Evolutionary conservation across 73 alveolate genomes (phyloP), one percentile per base, ranked within the genome.

Genomic region (Uronychia setigera): DNA sequence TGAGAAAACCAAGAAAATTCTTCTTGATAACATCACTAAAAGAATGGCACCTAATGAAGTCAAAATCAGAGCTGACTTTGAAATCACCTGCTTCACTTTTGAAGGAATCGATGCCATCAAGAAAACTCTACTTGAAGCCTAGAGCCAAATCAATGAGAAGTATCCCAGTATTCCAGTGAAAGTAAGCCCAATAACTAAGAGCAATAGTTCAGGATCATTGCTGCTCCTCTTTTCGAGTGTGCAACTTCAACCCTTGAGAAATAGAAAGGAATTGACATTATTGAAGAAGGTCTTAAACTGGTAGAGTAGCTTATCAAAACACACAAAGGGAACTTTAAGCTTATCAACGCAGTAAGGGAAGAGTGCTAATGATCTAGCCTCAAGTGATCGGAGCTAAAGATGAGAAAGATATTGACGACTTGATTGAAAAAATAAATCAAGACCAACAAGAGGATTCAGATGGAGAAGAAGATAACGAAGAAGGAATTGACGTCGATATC

Each of bases 71-170:
- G 90, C 95, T 82, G 98, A 93, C 76, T 97, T 97, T 78, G 96
- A 92, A 77, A 84, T 97, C 59, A 92, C 92, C 30, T 95, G 99
- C 89, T 90, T 88, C 87, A 92, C 91, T 27, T 95, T 85, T 76
- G 98, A 95, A 58, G 99, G 99, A 74, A 91, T 94, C 29, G 98
- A 94, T 79, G 98, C 98, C 26, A 90, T 97, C 25, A 95, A 93
- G 87, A 95, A 85, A 35, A 95, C 99, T 14, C 88, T 97, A 57
- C 27, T 91, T 19, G 96, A 94, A 60, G 98, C 98, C 5, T 87
- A 84, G 82, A 75, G 76, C 32, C 59, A 79, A 33, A 87, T 75
- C 35, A 80, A 60, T 33, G 77, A 78, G 27, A 84, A 81, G 46
- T 1, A 78, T 31, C 29, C 32, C 80, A 9, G 75, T 26, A 79